Base-by-base conservation (phyloP, 805 yeast genomes). In the Hanseniaspora taiwanica region DNA sequence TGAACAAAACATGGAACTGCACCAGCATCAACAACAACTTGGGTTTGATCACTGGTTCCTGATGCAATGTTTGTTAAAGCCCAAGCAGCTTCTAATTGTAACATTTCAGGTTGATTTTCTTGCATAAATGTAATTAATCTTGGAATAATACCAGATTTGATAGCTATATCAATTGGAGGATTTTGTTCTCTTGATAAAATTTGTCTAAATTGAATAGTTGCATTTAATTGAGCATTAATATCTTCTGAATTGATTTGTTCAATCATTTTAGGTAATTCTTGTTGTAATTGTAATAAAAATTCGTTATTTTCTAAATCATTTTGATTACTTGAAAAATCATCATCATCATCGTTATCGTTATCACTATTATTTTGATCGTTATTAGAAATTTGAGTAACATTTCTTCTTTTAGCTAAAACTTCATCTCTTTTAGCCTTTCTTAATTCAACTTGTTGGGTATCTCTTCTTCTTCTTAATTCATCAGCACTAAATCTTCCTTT, bases 11-110 rank as follows among this genome's bases (percentile, higher is more conserved):
- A 66, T 16, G 97, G 97, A 35, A 91, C 93, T 0, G 97, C 97
- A 40, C 89, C 93, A 3, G 89, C 78, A 46, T 86, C 89, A 42
- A 91, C 91, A 41, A 91, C 97, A 34, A 79, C 78, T 52, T 72
- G 74, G 17, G 98, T 91, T 64, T 91, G 97, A 37, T 76, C 81
- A 33, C 94, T 76, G 39, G 80, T 68, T 47, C 98, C 98, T 3
- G 96, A 84, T 18, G 97, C 97, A 60, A 91, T 89, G 59, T 91
- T 91, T 38, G 98, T 91, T 51, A 91, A 72, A n/a, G 97, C 97
- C 98, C 98, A 91, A 7, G 98, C 96, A 10, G 97, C 95, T 67
- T 91, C 98, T 53, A 91, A 74, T 64, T 89, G 97, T 52, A 91
- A 71, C 70, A 82, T 76, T 53, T 83, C 86, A 3, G 87, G 83